These are phyloP conservation scores for Solanum etuberosum DNA, from an alignment of 257 asterid species.

Conservation along the genomic window DNA sequence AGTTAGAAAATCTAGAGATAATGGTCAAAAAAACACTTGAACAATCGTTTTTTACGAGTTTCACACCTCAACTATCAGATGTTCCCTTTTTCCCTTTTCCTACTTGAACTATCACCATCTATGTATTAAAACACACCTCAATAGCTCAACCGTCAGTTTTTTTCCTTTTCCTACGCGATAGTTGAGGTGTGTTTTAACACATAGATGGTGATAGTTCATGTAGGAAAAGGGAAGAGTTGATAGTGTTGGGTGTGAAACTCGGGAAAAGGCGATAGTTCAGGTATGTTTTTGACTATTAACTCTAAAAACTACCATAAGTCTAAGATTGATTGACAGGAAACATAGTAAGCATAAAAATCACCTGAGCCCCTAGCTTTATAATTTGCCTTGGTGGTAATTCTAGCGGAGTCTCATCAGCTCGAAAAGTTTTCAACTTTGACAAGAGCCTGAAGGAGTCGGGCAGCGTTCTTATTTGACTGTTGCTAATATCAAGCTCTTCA, in stretches of 20 bases:
- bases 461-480: constrained; percentile 50
- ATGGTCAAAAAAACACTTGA: neutral
- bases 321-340: neutral
- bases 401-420: constrained; percentile 56
- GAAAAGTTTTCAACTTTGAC: constrained; percentile 36
- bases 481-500: constrained; percentile 64
- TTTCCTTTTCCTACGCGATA: neutral
- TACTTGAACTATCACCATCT: neutral
- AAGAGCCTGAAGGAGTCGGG: constrained; percentile 69
- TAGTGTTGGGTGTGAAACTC: neutral
- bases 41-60: neutral
- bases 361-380: constrained; percentile 55
- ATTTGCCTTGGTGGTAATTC: constrained; percentile 62
- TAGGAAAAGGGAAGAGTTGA: neutral
- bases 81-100: neutral
- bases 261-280: neutral
- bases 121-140: neutral
- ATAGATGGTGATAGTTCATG: neutral
- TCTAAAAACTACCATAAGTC: neutral
- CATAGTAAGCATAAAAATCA: neutral
- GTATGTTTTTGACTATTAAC: neutral
- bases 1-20: neutral
- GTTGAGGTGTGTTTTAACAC: neutral
- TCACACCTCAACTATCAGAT: neutral
- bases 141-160: neutral